A percentile compares a stretch with the other conserved stretches of the same genome.
Evolutionary conservation across 441 rosid species (phyloP).

Genomic region (Pelargonium australe): DNA sequence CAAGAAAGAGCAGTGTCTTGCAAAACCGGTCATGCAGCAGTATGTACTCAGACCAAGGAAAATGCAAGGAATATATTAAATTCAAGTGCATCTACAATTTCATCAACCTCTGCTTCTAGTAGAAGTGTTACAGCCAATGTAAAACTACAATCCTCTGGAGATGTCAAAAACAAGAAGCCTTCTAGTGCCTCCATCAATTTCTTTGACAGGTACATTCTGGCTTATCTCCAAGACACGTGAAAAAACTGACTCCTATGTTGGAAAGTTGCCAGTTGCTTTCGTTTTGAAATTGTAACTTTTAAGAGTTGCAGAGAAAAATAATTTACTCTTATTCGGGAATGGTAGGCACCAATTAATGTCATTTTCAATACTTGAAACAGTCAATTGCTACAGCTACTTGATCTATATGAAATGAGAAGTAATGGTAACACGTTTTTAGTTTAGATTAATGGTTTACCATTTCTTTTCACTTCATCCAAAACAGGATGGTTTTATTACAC

Average conservation of each 20-base stretch:
- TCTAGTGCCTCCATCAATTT: conserved; percentile 38
- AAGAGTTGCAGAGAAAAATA: neutral
- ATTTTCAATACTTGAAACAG: neutral
- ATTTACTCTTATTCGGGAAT: neutral
- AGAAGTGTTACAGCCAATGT: conserved; percentile 25
- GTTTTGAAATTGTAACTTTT: neutral
- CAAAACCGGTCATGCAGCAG: conserved; percentile 17
- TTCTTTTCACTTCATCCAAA: neutral
- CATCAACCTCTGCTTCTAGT: conserved; percentile 25
- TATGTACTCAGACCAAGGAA: conserved; percentile 21
- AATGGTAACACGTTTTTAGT: neutral
- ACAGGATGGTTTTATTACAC: neutral
- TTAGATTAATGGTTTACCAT: neutral
- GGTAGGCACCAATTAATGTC: neutral
- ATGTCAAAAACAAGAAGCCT: conserved; percentile 35
- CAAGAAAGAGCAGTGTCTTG: conserved; percentile 18
- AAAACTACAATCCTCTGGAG: conserved; percentile 33
- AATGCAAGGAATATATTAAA: conserved; percentile 24
- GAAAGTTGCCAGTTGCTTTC: neutral
- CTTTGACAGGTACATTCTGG: conserved; percentile 63
- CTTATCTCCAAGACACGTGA: neutral
- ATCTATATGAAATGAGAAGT: neutral
- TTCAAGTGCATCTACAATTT: conserved; percentile 26
- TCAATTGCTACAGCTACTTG: neutral
- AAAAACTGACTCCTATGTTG: neutral